Percentiles rank a stretch among this genome's conserved stretches.
These are phyloP conservation scores for Scenedesmus sp. DNA, from an alignment of 163 green algal genomes.

Conservation along the genomic window DNA sequence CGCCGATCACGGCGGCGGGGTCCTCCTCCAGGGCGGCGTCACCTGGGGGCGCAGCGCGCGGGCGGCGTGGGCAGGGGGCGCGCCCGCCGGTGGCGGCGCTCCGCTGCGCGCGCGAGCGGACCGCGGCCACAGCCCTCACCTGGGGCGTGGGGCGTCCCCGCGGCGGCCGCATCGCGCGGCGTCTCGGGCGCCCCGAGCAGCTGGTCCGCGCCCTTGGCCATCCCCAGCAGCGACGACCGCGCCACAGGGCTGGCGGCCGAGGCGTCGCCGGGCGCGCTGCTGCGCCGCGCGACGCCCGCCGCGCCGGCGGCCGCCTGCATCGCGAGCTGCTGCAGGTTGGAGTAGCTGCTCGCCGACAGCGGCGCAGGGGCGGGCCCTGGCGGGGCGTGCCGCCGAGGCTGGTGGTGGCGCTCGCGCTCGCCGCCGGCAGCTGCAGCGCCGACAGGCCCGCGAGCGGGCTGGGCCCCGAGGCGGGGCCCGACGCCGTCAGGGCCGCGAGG, in stretches of 20 bases:
- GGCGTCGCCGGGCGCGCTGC: neutral
- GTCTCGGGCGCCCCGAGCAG: neutral
- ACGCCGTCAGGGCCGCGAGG: neutral
- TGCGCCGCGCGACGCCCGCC: neutral
- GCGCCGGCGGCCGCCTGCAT: slow-evolving; percentile 13
- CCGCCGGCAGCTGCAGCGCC: neutral
- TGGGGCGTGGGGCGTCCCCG: too few relatives aligned
- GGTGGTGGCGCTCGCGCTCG: neutral
- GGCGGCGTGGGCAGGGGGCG: too few relatives aligned
- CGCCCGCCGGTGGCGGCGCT: too few relatives aligned
- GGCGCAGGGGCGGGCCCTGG: neutral
- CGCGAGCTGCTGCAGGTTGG: slow-evolving; percentile 32
- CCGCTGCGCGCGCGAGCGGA: too few relatives aligned
- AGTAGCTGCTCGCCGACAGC: slow-evolving; percentile 15
- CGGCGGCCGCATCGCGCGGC: too few relatives aligned
- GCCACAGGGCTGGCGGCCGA: neutral
- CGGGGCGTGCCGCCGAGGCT: neutral
- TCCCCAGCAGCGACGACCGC: neutral
- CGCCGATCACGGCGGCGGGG: slow-evolving; percentile 17
- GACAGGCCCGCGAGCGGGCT: too few relatives aligned
- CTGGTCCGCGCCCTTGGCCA: slow-evolving; percentile 10
- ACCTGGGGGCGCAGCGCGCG: too few relatives aligned
- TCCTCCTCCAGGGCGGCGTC: too few relatives aligned
- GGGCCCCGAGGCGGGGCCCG: too few relatives aligned
- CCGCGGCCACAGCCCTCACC: too few relatives aligned